Evolutionary conservation across 805 yeast species (phyloP).

Genomic region (Saturnispora hagleri): DNA sequence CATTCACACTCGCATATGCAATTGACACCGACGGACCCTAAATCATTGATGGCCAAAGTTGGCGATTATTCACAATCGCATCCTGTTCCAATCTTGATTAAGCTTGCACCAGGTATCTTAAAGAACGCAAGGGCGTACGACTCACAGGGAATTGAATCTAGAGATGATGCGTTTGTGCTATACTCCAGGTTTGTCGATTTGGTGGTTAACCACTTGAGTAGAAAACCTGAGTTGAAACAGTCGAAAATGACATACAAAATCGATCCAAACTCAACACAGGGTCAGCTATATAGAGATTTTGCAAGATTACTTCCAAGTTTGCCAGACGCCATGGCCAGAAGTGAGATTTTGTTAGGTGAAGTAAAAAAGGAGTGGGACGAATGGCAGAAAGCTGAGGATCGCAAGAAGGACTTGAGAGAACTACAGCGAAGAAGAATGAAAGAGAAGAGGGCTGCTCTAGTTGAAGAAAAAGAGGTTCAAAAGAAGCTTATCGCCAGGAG

Average conservation of each 20-base stretch:
- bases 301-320: constrained; percentile 16
- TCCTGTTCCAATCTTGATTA: constrained; percentile 46
- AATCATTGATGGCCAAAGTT: constrained; percentile 39
- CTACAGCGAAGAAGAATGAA: constrained; percentile 16
- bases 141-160: constrained; percentile 27
- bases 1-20: constrained; percentile 2
- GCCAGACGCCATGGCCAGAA: constrained; percentile 24
- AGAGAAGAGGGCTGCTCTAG: constrained; percentile 14
- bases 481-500: constrained; percentile 11
- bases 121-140: constrained; percentile 40
- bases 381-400: constrained; percentile 17
- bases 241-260: constrained; percentile 17
- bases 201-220: constrained; percentile 37
- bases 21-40: constrained; percentile 21
- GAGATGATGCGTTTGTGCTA: constrained; percentile 44
- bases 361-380: constrained; percentile 20
- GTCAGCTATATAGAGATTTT: constrained; percentile 22
- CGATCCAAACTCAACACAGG: constrained; percentile 16
- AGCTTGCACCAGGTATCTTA: constrained; percentile 40
- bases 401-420: constrained; percentile 16
- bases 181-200: constrained; percentile 54
- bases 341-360: constrained; percentile 22
- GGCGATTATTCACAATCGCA: constrained; percentile 38
- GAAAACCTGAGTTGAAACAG: constrained; percentile 35
- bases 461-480: constrained; percentile 9